A percentile compares a stretch with the other conserved stretches of the same genome.
phyloP scores from a whole-genome alignment of 371 early-diverging fungal species.

The Vairimorpha necatrix region DNA sequence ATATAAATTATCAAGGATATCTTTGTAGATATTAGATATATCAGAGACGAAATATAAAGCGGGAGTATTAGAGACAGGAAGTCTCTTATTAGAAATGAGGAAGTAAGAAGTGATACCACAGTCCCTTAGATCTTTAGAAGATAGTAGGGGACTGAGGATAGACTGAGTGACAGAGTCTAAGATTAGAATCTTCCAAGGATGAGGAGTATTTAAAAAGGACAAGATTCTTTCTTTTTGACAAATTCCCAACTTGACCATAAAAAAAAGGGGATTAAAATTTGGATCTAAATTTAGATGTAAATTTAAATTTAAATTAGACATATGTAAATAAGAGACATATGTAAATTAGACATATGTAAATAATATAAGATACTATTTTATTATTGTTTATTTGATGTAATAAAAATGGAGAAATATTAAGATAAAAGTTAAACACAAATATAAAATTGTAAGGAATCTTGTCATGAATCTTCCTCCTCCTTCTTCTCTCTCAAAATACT shows the following conservation, averaged over 20 bases:
- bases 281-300: neutral
- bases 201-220: slow-evolving; percentile 27
- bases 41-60: slow-evolving; percentile 92
- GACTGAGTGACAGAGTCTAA: slow-evolving; percentile 85
- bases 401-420: slow-evolving; percentile 52
- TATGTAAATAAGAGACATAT: neutral
- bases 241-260: slow-evolving; percentile 63
- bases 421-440: slow-evolving; percentile 56
- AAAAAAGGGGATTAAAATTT: neutral
- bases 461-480: slow-evolving; percentile 46
- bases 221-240: slow-evolving; percentile 51
- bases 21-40: slow-evolving; percentile 73
- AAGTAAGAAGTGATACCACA: slow-evolving; percentile 94
- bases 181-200: slow-evolving; percentile 85
- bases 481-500: slow-evolving; percentile 11
- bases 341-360: neutral
- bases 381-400: no score
- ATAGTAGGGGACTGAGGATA: slow-evolving; percentile 86
- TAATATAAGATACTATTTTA: neutral
- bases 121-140: slow-evolving; percentile 88
- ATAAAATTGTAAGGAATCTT: slow-evolving; percentile 47
- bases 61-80: slow-evolving; percentile 83
- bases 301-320: neutral
- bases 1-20: slow-evolving; percentile 79
- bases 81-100: slow-evolving; percentile 70